phyloP scores from a whole-genome alignment of 257 asterid genomes.

The Haberlea rhodopensis region DNA sequence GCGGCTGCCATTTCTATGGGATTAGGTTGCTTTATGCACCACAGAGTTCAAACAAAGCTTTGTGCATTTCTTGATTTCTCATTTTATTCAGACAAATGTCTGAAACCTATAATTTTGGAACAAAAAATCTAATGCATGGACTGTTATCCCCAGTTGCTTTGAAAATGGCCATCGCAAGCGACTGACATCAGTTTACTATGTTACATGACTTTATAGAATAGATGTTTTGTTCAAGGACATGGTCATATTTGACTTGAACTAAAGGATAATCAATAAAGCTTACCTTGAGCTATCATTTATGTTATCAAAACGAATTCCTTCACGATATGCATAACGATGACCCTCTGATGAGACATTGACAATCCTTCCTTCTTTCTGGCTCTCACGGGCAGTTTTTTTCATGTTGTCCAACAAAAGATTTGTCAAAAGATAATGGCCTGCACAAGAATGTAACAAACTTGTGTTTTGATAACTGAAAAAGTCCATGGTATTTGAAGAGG shows the following conservation, averaged over 20 bases:
- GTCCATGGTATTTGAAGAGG: background rate
- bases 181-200: too few species aligned
- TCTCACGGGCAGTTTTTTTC: constrained; percentile 50
- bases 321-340: constrained; percentile 33
- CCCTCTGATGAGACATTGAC: constrained; percentile 52
- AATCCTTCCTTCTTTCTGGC: constrained; percentile 60
- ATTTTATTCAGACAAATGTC: background rate
- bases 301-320: constrained; percentile 55
- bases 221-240: too few species aligned
- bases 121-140: background rate
- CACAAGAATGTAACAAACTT: constrained; percentile 16
- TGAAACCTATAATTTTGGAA: constrained; percentile 1
- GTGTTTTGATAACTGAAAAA: background rate
- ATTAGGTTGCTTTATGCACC: background rate
- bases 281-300: constrained; percentile 49
- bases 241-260: too few species aligned
- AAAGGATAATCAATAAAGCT: constrained; percentile 6
- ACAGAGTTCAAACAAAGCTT: background rate
- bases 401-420: constrained; percentile 50
- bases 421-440: constrained; percentile 62
- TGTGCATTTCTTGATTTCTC: background rate
- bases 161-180: background rate
- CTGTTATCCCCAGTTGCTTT: background rate
- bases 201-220: too few species aligned
- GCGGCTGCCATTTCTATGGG: background rate